Percentiles rank a stretch among this genome's conserved stretches.
phyloP scores from a whole-genome alignment of 139 green algal genomes.

The Chlorella sp. region DNA sequence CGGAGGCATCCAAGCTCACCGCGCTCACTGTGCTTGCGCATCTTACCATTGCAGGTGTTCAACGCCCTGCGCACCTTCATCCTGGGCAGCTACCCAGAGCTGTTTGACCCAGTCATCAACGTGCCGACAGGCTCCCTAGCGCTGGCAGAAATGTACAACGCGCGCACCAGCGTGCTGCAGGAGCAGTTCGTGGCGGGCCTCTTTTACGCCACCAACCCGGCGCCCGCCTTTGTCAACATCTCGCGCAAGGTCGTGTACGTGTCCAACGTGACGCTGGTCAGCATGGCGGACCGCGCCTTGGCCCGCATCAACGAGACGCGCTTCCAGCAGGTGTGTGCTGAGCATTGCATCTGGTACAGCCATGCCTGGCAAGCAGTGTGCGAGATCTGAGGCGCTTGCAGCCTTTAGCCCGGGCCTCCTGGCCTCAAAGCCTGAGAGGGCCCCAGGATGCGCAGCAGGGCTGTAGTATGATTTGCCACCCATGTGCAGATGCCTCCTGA shows the following conservation, averaged over 20 bases:
- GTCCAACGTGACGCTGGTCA: conserved; percentile 8
- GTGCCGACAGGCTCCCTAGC: conserved; percentile 18
- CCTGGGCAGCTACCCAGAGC: conserved; percentile 20
- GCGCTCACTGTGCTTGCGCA: too few relatives aligned
- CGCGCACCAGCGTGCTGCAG: conserved; percentile 14
- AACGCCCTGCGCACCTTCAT: conserved; percentile 23
- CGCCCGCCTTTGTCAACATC: conserved; percentile 18
- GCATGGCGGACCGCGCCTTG: conserved; percentile 9
- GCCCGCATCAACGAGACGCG: conserved; percentile 32
- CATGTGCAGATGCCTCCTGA: too few relatives aligned
- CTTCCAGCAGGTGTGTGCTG: conserved; percentile 21
- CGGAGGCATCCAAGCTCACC: too few relatives aligned
- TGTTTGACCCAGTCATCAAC: conserved; percentile 27
- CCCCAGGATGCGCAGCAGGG: too few relatives aligned
- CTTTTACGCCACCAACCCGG: not conserved
- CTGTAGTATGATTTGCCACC: too few relatives aligned
- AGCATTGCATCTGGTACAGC: too few relatives aligned
- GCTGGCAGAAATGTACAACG: not conserved
- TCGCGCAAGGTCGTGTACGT: conserved; percentile 15
- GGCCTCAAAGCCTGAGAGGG: not conserved
- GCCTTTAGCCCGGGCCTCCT: not conserved
- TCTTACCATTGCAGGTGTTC: too few relatives aligned
- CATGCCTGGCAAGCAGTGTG: too few relatives aligned
- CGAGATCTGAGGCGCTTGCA: conserved; percentile 5
- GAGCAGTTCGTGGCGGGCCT: conserved; percentile 27